A percentile compares a stretch with the other conserved stretches of the same genome.
Conservation (phyloP, 1,139 yeast species). For the Sugiyamaella sp. region DNA sequence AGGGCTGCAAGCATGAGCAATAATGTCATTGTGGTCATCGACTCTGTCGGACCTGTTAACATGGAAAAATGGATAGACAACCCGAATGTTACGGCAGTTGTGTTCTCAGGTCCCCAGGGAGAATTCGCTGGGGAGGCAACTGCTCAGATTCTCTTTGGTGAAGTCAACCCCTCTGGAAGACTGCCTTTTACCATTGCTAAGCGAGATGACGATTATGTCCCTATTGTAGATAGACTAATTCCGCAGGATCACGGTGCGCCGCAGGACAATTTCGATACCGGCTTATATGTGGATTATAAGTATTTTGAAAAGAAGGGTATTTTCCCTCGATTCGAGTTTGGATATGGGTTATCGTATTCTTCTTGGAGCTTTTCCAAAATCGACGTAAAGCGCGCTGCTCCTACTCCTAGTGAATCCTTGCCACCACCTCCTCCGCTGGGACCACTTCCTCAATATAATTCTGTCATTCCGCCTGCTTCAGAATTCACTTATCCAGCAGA, state of each 20-base stretch:
- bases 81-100: slow-evolving; percentile 59
- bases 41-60: slow-evolving; percentile 62
- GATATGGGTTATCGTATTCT: slow-evolving; percentile 62
- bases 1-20: slow-evolving; percentile 52
- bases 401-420: slow-evolving; percentile 50
- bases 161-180: slow-evolving; percentile 61
- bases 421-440: slow-evolving; percentile 54
- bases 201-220: slow-evolving; percentile 56
- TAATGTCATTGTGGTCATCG: slow-evolving; percentile 61
- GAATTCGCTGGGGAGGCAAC: slow-evolving; percentile 55
- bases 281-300: slow-evolving; percentile 51
- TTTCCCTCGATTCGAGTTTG: slow-evolving; percentile 62
- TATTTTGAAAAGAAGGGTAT: slow-evolving; percentile 60
- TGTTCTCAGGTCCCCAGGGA: slow-evolving; percentile 62
- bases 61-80: slow-evolving; percentile 62
- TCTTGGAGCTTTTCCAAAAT: slow-evolving; percentile 47
- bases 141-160: slow-evolving; percentile 60
- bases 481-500: slow-evolving; percentile 55
- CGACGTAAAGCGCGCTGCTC: slow-evolving; percentile 42
- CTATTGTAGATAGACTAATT: slow-evolving; percentile 44
- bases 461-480: slow-evolving; percentile 48
- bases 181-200: slow-evolving; percentile 66
- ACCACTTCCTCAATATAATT: slow-evolving; percentile 36
- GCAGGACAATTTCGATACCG: slow-evolving; percentile 47
- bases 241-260: slow-evolving; percentile 40